Evolutionary conservation across 768 basidiomycete species (phyloP).

Genomic region (Macrolepiota dolichaula): DNA sequence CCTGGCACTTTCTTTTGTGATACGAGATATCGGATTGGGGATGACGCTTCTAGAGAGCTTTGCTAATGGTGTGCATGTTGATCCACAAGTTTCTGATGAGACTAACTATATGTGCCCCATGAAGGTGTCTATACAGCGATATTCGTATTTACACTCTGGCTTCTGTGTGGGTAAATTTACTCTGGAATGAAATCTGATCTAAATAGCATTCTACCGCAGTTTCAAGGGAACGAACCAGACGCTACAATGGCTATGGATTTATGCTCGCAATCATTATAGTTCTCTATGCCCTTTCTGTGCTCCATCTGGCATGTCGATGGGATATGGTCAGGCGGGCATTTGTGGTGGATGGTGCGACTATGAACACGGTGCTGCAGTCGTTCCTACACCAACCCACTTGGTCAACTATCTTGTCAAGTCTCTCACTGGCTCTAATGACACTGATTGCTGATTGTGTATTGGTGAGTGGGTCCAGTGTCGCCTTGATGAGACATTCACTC

Average conservation of each 20-base stretch:
- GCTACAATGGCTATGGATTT: neutral
- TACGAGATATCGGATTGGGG: conserved; percentile 7
- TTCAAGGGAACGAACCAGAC: neutral
- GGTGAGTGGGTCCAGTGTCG: neutral
- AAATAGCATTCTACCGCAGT: neutral
- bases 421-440: conserved; percentile 6
- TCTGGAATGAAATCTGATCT: neutral
- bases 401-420: neutral
- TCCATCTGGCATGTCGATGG: conserved; percentile 5
- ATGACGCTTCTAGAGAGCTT: conserved; percentile 8
- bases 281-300: neutral
- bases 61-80: neutral
- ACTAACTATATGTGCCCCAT: neutral
- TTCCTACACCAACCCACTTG: neutral
- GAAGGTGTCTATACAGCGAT: conserved; percentile 4
- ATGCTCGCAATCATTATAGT: neutral
- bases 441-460: conserved; percentile 4
- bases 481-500: neutral
- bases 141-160: conserved; percentile 1
- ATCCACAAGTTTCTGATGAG: neutral
- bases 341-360: neutral
- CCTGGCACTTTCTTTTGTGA: neutral
- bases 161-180: neutral
- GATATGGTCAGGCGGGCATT: conserved; percentile 6
- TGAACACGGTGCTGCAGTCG: neutral